Evolutionary conservation across 129 eudicot species (phyloP).

Genomic region (Heracleum sosnowskyi): DNA sequence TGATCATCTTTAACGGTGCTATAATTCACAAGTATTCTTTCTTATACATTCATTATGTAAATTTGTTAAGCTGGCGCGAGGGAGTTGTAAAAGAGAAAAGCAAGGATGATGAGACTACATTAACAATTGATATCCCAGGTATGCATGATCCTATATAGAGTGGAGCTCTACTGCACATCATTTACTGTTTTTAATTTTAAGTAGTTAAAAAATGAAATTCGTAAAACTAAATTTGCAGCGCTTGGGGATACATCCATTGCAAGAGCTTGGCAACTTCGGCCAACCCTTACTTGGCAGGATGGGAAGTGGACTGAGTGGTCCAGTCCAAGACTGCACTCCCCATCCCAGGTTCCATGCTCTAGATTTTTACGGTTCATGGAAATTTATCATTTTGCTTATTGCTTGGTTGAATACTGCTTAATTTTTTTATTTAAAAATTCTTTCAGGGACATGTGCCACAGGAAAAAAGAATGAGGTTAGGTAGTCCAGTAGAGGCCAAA

Average conservation of each 20-base stretch:
- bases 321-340: constrained; percentile 22
- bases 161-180: neutral
- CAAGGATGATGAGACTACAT: constrained; percentile 52
- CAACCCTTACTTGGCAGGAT: constrained; percentile 65
- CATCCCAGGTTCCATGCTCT: constrained; percentile 50
- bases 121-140: constrained; percentile 81
- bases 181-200: neutral
- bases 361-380: neutral
- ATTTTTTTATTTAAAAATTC: neutral
- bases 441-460: constrained; percentile 69
- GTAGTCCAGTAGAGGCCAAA: constrained; percentile 30
- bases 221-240: constrained; percentile 32
- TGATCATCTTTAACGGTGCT: neutral
- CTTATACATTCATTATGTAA: neutral
- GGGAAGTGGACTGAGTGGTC: constrained; percentile 77
- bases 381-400: neutral
- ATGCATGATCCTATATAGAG: constrained; percentile 12
- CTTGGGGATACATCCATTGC: constrained; percentile 50
- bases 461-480: constrained; percentile 61
- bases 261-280: constrained; percentile 76
- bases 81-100: constrained; percentile 68
- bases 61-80: constrained; percentile 80
- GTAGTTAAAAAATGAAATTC: neutral
- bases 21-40: neutral
- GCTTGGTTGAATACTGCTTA: neutral